Conservation (phyloP, 1,139 yeast species). For the Yarrowia galli region DNA sequence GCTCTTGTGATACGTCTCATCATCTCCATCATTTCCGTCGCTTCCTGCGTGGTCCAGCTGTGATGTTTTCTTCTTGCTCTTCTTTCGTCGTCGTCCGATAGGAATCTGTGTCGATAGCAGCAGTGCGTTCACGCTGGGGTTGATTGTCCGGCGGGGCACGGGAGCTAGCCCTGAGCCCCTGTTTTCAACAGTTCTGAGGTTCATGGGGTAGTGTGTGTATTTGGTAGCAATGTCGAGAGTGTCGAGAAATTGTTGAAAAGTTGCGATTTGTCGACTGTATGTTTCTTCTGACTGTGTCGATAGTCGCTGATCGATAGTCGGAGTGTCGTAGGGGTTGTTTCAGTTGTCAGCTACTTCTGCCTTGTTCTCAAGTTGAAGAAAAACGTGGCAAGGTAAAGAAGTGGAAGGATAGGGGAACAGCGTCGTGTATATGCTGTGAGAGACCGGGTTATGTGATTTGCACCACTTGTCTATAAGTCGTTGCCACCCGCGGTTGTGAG, state of each 20-base stretch:
- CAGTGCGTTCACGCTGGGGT: constrained; percentile 30
- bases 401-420: too few species aligned
- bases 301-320: constrained; percentile 1
- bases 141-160: constrained; percentile 31
- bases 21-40: constrained; percentile 22
- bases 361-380: background rate
- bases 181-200: constrained; percentile 29
- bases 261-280: background rate
- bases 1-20: constrained; percentile 19
- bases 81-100: constrained; percentile 21
- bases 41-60: constrained; percentile 5
- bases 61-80: constrained; percentile 19
- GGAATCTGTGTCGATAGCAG: constrained; percentile 32
- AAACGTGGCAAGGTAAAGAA: background rate
- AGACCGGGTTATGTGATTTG: background rate
- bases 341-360: background rate
- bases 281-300: background rate
- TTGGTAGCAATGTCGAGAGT: background rate
- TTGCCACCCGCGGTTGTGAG: constrained; percentile 14
- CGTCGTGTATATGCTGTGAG: background rate
- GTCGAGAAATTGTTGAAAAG: constrained; percentile 1
- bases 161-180: constrained; percentile 14
- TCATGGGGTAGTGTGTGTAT: constrained; percentile 22
- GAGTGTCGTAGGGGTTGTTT: background rate
- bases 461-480: constrained; percentile 8